Evolutionary conservation across 139 green algal species (phyloP).

Genomic region (Coelastrella sp.): DNA sequence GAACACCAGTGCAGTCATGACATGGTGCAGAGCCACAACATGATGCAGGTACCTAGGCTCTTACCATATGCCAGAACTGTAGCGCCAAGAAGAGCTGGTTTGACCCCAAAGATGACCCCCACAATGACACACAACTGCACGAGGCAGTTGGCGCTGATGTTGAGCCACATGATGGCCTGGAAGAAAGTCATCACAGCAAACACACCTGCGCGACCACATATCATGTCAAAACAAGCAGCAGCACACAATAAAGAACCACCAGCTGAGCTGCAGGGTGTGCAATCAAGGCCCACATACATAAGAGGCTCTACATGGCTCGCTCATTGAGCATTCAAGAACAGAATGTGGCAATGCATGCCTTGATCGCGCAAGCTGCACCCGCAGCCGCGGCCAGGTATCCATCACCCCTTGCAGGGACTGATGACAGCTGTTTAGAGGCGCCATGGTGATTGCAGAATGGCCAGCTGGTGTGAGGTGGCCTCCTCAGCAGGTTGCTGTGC

Average conservation of each 20-base stretch:
- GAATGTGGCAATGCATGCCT: not conserved
- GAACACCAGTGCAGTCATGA: too few species aligned
- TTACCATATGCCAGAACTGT: conserved; percentile 63
- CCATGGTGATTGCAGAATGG: too few species aligned
- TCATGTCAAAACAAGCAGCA: too few species aligned
- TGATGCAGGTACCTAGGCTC: not conserved
- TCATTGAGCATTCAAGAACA: not conserved
- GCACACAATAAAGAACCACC: not conserved
- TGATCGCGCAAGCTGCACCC: too few species aligned
- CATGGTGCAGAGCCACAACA: too few species aligned
- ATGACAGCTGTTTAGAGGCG: too few species aligned
- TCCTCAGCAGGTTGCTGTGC: too few species aligned
- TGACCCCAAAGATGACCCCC: conserved; percentile 55
- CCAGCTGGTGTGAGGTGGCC: too few species aligned
- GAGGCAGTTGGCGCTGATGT: conserved; percentile 56
- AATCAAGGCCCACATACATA: not conserved
- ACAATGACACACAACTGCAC: conserved; percentile 49
- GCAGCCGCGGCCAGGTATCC: too few species aligned
- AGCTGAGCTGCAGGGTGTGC: not conserved
- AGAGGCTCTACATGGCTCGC: too few species aligned
- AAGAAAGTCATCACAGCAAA: conserved; percentile 58
- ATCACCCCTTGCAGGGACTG: too few species aligned
- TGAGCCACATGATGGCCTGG: conserved; percentile 59
- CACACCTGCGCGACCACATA: conserved; percentile 49
- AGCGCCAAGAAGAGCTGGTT: conserved; percentile 51